Evolutionary conservation across 163 green algal species (phyloP), one percentile per base, ranked within the genome.

Genomic region (Trebouxiophyceae sp.): DNA sequence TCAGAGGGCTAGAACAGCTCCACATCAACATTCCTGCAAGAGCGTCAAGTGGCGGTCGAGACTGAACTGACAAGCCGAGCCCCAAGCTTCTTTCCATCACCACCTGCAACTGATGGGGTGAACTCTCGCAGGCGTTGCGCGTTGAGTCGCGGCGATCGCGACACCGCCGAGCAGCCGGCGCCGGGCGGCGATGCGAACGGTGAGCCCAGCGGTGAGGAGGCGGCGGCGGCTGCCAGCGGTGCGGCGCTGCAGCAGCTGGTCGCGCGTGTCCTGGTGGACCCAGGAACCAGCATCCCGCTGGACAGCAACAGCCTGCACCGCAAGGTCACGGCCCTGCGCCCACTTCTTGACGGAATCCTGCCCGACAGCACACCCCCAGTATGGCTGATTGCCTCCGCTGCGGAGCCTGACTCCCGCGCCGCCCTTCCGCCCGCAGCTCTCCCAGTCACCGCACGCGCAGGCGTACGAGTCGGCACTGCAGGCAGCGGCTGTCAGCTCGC

Each of bases 271-370:
- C 46, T 77, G 46, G 33, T 77, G 57, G 70, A 71, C 32, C 70
- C 64, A 20, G 32, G 34, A 4, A 77, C 59, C 1, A 62, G 26
- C 54, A 76, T 69, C 16, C 80, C 80, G 5, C 58, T 69, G 20
- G 77, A 74, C 62, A 72, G 62, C 39, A 46, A 74, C 26, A 63
- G 56, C 63, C 70, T 81, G 46, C 67, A 83, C 30, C 55, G 34
- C 3, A 76, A 78, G 65, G 67, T 78, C 50, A n/a, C 24, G 22
- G 19, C 24, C 12, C 50, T 58, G 50, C n/a, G 6, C 6, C 22
- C 19, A 29, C 22, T 58, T 29, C 12, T 26, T 58, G 50, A 58
- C n/a, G 50, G 12, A 58, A 16, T 50, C 16, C 8, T 50, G 16
- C 8, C 39, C 8, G 16, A 50, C 8, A 50, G 39, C 39, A 16